Evolutionary conservation across 495 filamentous ascomycete genomes (phyloP).

Genomic region (Penicillium ochrochloron): DNA sequence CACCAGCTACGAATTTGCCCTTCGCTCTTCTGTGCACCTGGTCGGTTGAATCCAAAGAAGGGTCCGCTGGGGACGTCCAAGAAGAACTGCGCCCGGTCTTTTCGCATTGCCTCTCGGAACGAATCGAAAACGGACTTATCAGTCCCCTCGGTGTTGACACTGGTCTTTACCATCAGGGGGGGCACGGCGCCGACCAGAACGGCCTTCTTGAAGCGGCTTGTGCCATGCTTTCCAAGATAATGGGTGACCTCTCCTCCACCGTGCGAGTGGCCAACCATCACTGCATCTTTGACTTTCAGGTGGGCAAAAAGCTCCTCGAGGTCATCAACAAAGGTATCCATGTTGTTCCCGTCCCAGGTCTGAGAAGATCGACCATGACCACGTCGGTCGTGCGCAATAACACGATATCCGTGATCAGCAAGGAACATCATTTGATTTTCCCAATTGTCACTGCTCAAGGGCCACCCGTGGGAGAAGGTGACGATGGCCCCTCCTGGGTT

Average conservation of each 20-base stretch:
- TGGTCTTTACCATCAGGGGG: constrained; percentile 40
- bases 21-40: constrained; percentile 36
- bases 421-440: constrained; percentile 49
- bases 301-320: constrained; percentile 40
- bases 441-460: constrained; percentile 46
- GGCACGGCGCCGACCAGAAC: constrained; percentile 44
- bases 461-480: constrained; percentile 49
- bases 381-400: constrained; percentile 49
- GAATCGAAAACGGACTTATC: constrained; percentile 42
- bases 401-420: constrained; percentile 41
- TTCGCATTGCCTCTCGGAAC: constrained; percentile 38
- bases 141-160: constrained; percentile 35
- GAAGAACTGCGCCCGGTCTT: constrained; percentile 47
- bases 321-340: constrained; percentile 45
- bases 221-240: constrained; percentile 41
- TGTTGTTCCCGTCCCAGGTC: constrained; percentile 47
- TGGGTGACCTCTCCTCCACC: constrained; percentile 47
- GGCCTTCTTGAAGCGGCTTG: constrained; percentile 39
- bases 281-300: constrained; percentile 36
- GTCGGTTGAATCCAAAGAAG: constrained; percentile 50
- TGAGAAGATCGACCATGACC: constrained; percentile 47
- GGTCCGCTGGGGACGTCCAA: constrained; percentile 45
- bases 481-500: constrained; percentile 32
- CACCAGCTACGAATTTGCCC: constrained; percentile 48
- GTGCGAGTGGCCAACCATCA: constrained; percentile 48